A percentile compares a stretch with the other conserved stretches of the same genome.
phyloP scores from a whole-genome alignment of 441 rosid genomes.

The Gossypium lobatum region DNA sequence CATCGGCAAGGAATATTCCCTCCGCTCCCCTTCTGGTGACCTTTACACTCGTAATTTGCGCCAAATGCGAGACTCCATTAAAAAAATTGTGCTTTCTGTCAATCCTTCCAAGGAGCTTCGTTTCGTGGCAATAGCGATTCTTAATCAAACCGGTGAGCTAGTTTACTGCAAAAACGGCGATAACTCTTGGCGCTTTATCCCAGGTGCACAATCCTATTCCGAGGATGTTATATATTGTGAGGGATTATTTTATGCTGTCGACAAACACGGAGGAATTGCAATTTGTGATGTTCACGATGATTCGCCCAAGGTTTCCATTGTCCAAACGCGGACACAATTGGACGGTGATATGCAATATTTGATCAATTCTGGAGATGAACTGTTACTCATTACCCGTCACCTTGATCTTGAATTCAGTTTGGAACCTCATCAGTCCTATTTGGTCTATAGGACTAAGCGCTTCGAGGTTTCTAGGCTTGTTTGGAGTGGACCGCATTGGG shows the following conservation, averaged over 20 bases:
- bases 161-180: slow-evolving; percentile 42
- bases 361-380: slow-evolving; percentile 39
- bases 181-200: slow-evolving; percentile 31
- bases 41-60: slow-evolving; percentile 24
- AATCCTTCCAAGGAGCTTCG: slow-evolving; percentile 28
- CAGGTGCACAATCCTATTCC: slow-evolving; percentile 24
- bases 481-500: slow-evolving; percentile 28
- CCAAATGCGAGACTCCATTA: slow-evolving; percentile 47
- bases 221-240: slow-evolving; percentile 41
- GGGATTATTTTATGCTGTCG: slow-evolving; percentile 42
- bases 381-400: slow-evolving; percentile 38
- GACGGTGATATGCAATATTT: slow-evolving; percentile 58
- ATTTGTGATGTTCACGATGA: slow-evolving; percentile 32
- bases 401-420: slow-evolving; percentile 26
- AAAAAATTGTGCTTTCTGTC: slow-evolving; percentile 44
- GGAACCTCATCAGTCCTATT: slow-evolving; percentile 23
- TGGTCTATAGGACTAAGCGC: slow-evolving; percentile 26
- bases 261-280: slow-evolving; percentile 32
- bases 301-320: slow-evolving; percentile 25
- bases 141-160: slow-evolving; percentile 29
- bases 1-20: slow-evolving; percentile 47
- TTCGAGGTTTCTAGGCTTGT: slow-evolving; percentile 44
- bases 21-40: slow-evolving; percentile 16
- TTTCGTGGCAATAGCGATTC: slow-evolving; percentile 42
- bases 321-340: slow-evolving; percentile 22